Evolutionary conservation across 768 basidiomycete genomes (phyloP).

Genomic region (Mycena latifolia): DNA sequence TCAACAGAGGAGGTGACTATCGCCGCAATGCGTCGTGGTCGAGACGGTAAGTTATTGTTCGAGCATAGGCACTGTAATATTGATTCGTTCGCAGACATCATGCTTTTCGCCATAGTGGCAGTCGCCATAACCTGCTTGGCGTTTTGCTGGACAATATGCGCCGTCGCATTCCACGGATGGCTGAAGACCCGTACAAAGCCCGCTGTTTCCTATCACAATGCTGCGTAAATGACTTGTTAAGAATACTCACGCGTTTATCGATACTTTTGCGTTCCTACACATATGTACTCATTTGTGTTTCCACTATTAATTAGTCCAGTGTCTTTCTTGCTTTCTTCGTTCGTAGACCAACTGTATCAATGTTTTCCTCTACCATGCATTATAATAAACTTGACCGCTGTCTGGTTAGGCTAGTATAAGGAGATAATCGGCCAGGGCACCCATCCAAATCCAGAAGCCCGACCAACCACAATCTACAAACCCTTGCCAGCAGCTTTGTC

Average conservation of each 20-base stretch:
- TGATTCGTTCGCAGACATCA: constrained; percentile 66
- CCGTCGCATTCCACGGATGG: constrained; percentile 89
- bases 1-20: constrained; percentile 91
- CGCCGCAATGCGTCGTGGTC: constrained; percentile 91
- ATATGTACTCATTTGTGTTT: neutral
- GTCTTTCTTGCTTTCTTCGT: neutral
- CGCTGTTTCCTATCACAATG: constrained; percentile 48
- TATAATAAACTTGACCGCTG: too few relatives aligned
- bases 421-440: constrained; percentile 78
- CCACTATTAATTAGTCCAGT: neutral
- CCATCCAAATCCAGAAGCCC: constrained; percentile 91
- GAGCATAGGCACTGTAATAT: neutral
- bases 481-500: constrained; percentile 89
- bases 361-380: neutral
- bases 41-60: constrained; percentile 73
- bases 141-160: constrained; percentile 84
- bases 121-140: constrained; percentile 89
- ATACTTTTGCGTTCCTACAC: neutral
- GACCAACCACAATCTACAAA: constrained; percentile 92
- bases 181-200: constrained; percentile 60
- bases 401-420: constrained; percentile 26
- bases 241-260: constrained; percentile 5
- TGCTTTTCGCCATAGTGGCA: constrained; percentile 91
- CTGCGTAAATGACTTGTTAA: constrained; percentile 39
- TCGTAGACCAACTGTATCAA: constrained; percentile 27